Conservation (phyloP, 208 protist species). For the Jaenimonas drosophilae region DNA sequence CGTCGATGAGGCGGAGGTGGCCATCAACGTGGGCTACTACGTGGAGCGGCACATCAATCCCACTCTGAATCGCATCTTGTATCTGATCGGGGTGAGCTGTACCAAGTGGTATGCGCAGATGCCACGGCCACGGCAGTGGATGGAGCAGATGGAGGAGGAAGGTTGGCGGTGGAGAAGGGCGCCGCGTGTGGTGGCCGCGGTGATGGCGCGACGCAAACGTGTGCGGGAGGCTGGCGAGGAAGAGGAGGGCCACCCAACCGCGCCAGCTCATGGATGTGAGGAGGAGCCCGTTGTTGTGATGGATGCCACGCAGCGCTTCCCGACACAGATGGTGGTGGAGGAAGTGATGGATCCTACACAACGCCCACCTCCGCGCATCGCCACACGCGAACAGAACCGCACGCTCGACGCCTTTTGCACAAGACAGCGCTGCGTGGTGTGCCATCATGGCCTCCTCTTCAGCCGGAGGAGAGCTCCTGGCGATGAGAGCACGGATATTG, state of each 20-base stretch:
- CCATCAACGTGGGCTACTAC: conserved; percentile 65
- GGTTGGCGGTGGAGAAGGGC: not conserved
- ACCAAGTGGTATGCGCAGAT: conserved; percentile 41
- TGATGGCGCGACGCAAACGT: not conserved
- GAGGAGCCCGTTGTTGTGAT: not conserved
- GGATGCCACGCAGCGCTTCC: too few relatives aligned
- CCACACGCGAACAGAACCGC: too few relatives aligned
- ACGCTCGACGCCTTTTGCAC: conserved; percentile 44
- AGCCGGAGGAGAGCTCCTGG: too few relatives aligned
- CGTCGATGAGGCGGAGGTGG: conserved; percentile 8
- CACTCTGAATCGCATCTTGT: conserved; percentile 73
- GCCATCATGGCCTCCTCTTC: too few relatives aligned
- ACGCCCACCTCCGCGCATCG: too few relatives aligned
- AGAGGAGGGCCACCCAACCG: not conserved
- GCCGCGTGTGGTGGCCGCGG: not conserved
- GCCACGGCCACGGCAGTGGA: conserved; percentile 20
- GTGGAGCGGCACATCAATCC: conserved; percentile 64
- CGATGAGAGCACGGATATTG: too few relatives aligned
- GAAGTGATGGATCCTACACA: not conserved
- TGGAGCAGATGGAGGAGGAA: not conserved
- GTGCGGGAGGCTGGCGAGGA: too few relatives aligned
- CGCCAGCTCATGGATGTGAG: not conserved
- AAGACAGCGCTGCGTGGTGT: conserved; percentile 24
- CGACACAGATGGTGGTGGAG: not conserved
- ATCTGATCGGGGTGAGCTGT: conserved; percentile 57